Evolutionary conservation across 495 filamentous ascomycete species (phyloP), one percentile per base, ranked within the genome.

Genomic region (Podospora australis): DNA sequence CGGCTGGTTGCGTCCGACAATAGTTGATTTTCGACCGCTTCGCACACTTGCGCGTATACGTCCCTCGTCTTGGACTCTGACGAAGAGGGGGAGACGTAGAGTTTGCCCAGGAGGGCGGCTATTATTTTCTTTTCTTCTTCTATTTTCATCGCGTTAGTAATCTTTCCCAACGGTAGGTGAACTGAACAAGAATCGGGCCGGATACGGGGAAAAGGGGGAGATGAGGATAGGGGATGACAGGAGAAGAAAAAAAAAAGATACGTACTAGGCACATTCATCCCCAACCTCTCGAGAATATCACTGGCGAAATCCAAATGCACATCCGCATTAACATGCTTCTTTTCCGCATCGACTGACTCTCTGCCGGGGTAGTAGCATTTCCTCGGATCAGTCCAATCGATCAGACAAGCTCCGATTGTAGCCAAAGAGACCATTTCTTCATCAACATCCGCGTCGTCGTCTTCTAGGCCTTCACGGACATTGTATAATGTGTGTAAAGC

Each of bases 361-460:
- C 78, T 70, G 1, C 78, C 81, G 9, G 87, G 75, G 1, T 82
- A 78, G 43, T 92, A 83, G 45, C 90, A 85, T 58, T 90, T 86
- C 16, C 94, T 76, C 46, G 90, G 88, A 65, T 98, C 92, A 3
- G 92, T 97, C 92, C 92, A 98, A 60, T 98, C 92, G 1, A 88
- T 78, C 2, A 98, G 65, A 67, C 92, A 89, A 2, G 81, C 84
- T 22, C 82, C 78, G 25, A 96, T 84, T 23, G 82, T 78, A 7
- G 68, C 70, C 54, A 92, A 77, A 21, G 82, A 77, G 1, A 92
- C 83, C 78, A 92, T 95, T 56, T 88, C 78, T 41, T 90, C 85
- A 17, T 82, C 81, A 22, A 89, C 82, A 7, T 86, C 88, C 39
- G 86, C 78, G 48, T 92, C 90, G 19, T 83, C 81, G 50, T 90